Percentiles rank a stretch among this genome's conserved stretches.
Evolutionary conservation across 768 basidiomycete genomes (phyloP).

Genomic region (Rhodotorula babjevae): DNA sequence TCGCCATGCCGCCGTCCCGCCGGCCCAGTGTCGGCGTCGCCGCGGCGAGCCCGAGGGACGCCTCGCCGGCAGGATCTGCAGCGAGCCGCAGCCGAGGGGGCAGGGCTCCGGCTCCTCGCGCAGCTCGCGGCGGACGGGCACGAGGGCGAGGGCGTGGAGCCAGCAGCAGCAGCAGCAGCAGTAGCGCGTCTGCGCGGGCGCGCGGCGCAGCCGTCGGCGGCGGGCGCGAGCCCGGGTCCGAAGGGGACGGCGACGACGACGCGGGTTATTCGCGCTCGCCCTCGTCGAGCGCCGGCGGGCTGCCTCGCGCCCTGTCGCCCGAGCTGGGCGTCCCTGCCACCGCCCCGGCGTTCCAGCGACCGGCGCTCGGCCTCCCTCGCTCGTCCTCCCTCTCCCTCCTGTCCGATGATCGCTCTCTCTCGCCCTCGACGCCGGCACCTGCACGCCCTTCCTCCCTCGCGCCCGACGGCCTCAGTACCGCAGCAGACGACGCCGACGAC

Average conservation of each 20-base stretch:
- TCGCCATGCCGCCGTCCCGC: not conserved
- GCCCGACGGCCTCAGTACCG: not conserved
- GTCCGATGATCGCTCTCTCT: not conserved
- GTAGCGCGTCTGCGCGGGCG: not conserved
- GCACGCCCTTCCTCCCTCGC: not conserved
- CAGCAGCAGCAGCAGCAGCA: not conserved
- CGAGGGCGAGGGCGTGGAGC: not conserved
- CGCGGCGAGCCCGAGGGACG: not conserved
- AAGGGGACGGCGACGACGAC: not conserved
- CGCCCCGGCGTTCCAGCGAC: too few species aligned
- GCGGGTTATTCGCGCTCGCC: not conserved
- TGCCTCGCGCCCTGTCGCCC: slow-evolving; percentile 3
- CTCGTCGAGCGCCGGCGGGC: not conserved
- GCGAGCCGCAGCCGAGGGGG: not conserved
- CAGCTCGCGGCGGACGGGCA: not conserved
- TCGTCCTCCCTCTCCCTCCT: slow-evolving; percentile 10
- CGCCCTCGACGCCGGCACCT: not conserved
- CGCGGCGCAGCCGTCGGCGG: too few species aligned
- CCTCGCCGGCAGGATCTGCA: not conserved
- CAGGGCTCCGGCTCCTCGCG: not conserved
- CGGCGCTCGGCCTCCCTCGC: not conserved
- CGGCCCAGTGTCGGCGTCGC: not conserved
- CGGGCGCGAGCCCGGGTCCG: not conserved
- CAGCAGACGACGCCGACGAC: not conserved
- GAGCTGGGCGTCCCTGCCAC: not conserved